Evolutionary conservation across 306 rosid species (phyloP).

Genomic region (Prunus padus): DNA sequence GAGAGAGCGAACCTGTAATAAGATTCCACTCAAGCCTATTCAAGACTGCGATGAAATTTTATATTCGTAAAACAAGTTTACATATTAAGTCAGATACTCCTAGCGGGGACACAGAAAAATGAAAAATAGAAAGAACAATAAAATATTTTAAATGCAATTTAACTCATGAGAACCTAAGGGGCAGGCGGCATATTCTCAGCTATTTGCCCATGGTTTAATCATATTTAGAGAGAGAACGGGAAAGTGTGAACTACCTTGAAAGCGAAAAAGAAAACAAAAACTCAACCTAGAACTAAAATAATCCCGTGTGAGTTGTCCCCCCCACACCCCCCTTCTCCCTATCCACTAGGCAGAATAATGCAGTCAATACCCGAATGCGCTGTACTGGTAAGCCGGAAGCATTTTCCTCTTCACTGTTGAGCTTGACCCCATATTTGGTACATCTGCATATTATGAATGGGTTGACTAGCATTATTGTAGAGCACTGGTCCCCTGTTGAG

Average conservation of each 20-base stretch:
- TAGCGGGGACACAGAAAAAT: neutral
- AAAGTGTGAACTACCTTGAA: constrained; percentile 23
- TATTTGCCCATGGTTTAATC: constrained; percentile 30
- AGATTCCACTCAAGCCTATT: constrained; percentile 6
- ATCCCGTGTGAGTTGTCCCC: constrained; percentile 23
- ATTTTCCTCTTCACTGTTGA: constrained; percentile 50
- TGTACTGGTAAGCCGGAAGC: constrained; percentile 22
- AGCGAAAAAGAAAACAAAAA: constrained; percentile 10
- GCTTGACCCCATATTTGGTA: constrained; percentile 65
- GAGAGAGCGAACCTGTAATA: neutral
- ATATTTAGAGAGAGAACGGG: neutral
- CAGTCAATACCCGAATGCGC: constrained; percentile 28
- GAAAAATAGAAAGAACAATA: neutral
- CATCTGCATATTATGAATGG: constrained; percentile 46
- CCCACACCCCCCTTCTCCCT: neutral
- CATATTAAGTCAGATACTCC: constrained; percentile 14
- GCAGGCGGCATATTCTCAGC: constrained; percentile 43
- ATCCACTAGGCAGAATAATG: constrained; percentile 32
- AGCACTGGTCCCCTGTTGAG: constrained; percentile 49
- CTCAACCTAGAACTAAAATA: constrained; percentile 26
- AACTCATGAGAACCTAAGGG: constrained; percentile 34
- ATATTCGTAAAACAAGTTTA: neutral
- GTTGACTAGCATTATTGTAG: constrained; percentile 46
- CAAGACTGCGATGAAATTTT: neutral
- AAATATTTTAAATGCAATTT: constrained; percentile 15